Evolutionary conservation across 148 eudicot genomes (phyloP).

Genomic region (Fallopia convolvulus): DNA sequence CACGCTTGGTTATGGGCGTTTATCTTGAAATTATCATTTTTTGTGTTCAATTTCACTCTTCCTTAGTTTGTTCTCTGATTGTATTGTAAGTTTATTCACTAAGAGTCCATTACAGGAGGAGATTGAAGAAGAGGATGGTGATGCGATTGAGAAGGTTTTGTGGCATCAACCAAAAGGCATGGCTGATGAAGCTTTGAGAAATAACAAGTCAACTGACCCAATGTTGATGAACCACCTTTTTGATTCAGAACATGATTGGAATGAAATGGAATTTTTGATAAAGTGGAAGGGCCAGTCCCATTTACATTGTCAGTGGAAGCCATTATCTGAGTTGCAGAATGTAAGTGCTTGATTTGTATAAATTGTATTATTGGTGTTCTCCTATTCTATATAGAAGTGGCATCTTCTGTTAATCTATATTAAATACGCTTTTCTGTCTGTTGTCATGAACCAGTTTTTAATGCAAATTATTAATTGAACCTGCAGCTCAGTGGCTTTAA

Average conservation of each 20-base stretch:
- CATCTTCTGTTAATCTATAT: not conserved
- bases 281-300: constrained; percentile 99
- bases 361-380: not conserved
- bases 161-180: constrained; percentile 98
- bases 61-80: constrained; percentile 1
- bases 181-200: constrained; percentile 82
- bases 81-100: constrained; percentile 2
- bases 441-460: not conserved
- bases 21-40: not conserved
- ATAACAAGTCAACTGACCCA: constrained; percentile 66
- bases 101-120: constrained; percentile 50
- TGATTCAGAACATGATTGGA: constrained; percentile 83
- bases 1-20: not conserved
- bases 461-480: constrained; percentile 3
- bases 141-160: constrained; percentile 78
- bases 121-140: constrained; percentile 81
- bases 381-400: not conserved
- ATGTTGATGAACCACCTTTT: constrained; percentile 67
- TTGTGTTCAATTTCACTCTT: not conserved
- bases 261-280: constrained; percentile 80
- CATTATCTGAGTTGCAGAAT: constrained; percentile 72
- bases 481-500: constrained; percentile 96
- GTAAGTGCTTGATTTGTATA: constrained; percentile 29
- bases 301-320: constrained; percentile 88
- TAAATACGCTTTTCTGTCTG: not conserved